These are phyloP conservation scores for Polytrichum commune DNA, from an alignment of 225 moss, liverwort and hornwort species.

Conservation along the genomic window DNA sequence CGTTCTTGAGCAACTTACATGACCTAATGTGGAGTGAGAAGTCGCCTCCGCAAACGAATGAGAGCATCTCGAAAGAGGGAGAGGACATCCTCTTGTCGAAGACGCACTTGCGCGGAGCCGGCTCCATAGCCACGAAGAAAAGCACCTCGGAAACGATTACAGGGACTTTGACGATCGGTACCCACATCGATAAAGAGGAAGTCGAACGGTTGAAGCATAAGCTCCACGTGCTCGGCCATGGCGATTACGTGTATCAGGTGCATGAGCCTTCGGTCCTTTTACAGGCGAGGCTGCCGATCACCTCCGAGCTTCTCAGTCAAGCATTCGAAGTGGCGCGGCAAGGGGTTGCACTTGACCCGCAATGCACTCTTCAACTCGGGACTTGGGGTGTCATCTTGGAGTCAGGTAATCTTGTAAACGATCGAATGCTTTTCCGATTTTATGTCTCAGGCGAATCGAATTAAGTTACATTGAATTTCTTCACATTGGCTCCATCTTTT, in stretches of 20 bases:
- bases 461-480: no score
- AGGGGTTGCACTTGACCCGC: slow-evolving; percentile 31
- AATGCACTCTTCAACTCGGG: slow-evolving; percentile 44
- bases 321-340: slow-evolving; percentile 41
- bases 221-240: slow-evolving; percentile 27
- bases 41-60: slow-evolving; percentile 18
- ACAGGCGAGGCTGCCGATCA: slow-evolving; percentile 43
- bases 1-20: slow-evolving; percentile 37
- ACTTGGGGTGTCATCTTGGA: slow-evolving; percentile 52
- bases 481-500: no score
- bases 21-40: slow-evolving; percentile 29
- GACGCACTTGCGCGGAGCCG: slow-evolving; percentile 19
- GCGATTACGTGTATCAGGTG: slow-evolving; percentile 28
- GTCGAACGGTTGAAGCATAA: slow-evolving; percentile 31
- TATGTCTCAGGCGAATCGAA: no score
- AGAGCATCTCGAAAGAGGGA: slow-evolving; percentile 49
- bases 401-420: slow-evolving; percentile 20
- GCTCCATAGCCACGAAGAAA: slow-evolving; percentile 5
- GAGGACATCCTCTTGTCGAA: slow-evolving; percentile 45
- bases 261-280: slow-evolving; percentile 20
- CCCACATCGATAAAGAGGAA: slow-evolving; percentile 18
- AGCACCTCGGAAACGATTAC: slow-evolving; percentile 35
- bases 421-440: no score
- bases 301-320: slow-evolving; percentile 35
- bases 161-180: slow-evolving; percentile 27